A percentile compares a stretch with the other conserved stretches of the same genome.
Evolutionary conservation across 306 rosid genomes (phyloP).

Genomic region (Hippophae rhamnoides): DNA sequence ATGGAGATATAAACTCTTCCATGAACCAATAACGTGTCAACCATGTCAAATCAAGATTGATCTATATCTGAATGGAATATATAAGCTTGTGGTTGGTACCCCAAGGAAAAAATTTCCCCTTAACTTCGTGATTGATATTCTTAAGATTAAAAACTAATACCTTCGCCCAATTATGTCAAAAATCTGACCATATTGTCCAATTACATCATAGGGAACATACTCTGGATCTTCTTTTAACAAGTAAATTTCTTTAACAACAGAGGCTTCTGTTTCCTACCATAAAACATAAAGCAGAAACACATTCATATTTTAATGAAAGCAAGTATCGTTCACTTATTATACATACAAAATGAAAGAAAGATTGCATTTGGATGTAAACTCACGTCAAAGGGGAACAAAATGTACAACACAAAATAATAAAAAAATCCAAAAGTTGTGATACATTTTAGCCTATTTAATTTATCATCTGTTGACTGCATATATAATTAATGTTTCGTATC

Average conservation of each 20-base stretch:
- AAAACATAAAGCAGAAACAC: conserved; percentile 14
- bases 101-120: too few relatives aligned
- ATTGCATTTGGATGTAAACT: background rate
- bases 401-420: too few relatives aligned
- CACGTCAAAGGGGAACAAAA: too few relatives aligned
- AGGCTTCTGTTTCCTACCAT: conserved; percentile 76
- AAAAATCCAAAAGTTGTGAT: too few relatives aligned
- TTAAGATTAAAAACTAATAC: conserved; percentile 20
- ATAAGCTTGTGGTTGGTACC: too few relatives aligned
- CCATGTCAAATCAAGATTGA: too few relatives aligned
- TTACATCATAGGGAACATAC: conserved; percentile 64
- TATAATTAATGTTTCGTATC: too few relatives aligned
- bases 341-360: background rate
- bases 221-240: conserved; percentile 59
- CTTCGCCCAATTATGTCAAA: conserved; percentile 68
- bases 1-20: too few relatives aligned
- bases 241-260: conserved; percentile 69
- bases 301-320: conserved; percentile 4
- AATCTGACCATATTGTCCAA: conserved; percentile 65
- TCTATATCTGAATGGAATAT: too few relatives aligned
- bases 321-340: background rate
- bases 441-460: too few relatives aligned
- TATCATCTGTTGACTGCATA: too few relatives aligned
- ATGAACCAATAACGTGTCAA: too few relatives aligned
- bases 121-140: background rate